Conservation (phyloP, 768 basidiomycete genomes). For the Daedaleopsis nitida region DNA sequence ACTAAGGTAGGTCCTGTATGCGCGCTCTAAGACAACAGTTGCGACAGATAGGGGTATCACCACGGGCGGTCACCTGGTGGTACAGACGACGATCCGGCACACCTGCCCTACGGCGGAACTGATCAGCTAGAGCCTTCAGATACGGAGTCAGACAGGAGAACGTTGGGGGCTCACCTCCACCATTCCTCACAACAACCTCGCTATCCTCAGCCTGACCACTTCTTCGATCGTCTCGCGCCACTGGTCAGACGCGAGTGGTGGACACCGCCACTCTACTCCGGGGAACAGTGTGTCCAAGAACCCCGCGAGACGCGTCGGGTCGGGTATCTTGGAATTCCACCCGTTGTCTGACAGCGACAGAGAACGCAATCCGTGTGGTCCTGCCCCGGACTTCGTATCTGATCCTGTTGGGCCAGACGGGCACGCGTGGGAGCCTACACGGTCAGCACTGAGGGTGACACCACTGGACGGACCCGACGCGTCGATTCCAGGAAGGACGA, state of each 20-base stretch:
- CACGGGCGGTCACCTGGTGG: too few relatives aligned
- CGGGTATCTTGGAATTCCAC: conserved; percentile 5
- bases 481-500: conserved; percentile 11
- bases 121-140: too few relatives aligned
- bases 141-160: too few relatives aligned
- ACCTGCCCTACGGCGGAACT: too few relatives aligned
- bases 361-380: not conserved
- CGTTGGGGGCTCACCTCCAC: too few relatives aligned
- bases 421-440: not conserved
- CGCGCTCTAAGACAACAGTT: too few relatives aligned
- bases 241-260: conserved; percentile 3
- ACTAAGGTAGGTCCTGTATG: too few relatives aligned
- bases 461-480: not conserved
- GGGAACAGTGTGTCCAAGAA: conserved; percentile 13
- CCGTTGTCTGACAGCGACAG: conserved; percentile 9
- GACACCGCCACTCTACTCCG: conserved; percentile 11
- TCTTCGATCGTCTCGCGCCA: conserved; percentile 16
- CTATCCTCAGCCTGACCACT: conserved; percentile 9
- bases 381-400: too few relatives aligned
- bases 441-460: not conserved
- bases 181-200: not conserved
- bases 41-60: too few relatives aligned
- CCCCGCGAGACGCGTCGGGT: conserved; percentile 4
- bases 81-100: too few relatives aligned
- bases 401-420: not conserved